Percentiles rank a stretch among this genome's conserved stretches.
These are phyloP conservation scores for Erodium trifolium DNA, from an alignment of 441 rosid species.

Conservation along the genomic window DNA sequence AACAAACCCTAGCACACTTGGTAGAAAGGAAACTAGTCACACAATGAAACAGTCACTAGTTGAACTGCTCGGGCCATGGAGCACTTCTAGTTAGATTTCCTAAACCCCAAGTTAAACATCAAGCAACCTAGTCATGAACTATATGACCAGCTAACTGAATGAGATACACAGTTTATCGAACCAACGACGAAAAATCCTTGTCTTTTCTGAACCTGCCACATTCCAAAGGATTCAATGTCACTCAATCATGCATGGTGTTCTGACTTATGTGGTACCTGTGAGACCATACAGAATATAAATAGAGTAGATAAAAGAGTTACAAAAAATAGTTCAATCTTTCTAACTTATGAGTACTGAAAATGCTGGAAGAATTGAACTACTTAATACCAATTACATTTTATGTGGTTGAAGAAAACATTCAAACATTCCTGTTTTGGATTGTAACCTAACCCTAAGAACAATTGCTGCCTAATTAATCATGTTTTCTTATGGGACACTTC, in stretches of 20 bases:
- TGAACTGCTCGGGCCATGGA: background rate
- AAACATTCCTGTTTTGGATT: background rate
- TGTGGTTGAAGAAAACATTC: background rate
- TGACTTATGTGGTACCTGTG: background rate
- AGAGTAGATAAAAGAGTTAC: background rate
- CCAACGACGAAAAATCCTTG: too few species aligned
- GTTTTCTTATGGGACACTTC: background rate
- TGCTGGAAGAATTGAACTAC: background rate
- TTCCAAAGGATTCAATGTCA: constrained; percentile 12
- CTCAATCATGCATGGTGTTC: background rate
- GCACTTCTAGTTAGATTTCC: constrained; percentile 10
- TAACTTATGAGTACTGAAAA: background rate
- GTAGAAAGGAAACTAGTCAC: background rate
- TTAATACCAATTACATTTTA: background rate
- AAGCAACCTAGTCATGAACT: constrained; percentile 13
- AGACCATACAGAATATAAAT: background rate
- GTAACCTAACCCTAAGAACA: background rate
- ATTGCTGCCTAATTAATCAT: background rate
- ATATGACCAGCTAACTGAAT: constrained; percentile 7
- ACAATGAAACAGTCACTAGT: constrained; percentile 12
- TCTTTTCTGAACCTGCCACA: constrained; percentile 34
- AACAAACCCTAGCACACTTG: constrained; percentile 3
- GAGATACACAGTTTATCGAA: background rate
- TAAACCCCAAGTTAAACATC: constrained; percentile 2
- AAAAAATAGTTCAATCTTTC: background rate